A percentile compares a stretch with the other conserved stretches of the same genome.
Conservation (phyloP, 1,284 basidiomycete genomes). For the Malassezia arunalokei region DNA sequence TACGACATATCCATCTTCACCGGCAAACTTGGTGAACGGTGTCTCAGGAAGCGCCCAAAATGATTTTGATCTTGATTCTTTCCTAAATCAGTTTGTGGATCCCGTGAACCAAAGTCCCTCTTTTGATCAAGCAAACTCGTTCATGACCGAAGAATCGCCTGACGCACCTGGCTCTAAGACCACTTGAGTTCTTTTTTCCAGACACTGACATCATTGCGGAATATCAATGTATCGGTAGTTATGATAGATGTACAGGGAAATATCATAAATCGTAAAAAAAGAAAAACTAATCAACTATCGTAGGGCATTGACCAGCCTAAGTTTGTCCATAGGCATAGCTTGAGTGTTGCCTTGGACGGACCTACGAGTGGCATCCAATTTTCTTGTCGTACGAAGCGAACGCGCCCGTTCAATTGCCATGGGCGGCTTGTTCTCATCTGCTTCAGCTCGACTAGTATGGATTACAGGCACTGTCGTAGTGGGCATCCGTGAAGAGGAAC, state of each 20-base stretch:
- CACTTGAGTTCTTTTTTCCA: background rate
- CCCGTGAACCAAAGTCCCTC: conserved; percentile 4
- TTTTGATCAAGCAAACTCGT: background rate
- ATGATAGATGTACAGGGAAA: no score
- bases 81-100: conserved; percentile 35
- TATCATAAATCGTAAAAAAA: no score
- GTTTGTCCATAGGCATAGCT: no score
- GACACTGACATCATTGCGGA: no score
- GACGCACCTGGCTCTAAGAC: background rate
- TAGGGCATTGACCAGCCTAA: no score
- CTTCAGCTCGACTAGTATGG: background rate
- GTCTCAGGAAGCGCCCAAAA: background rate
- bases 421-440: background rate
- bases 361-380: background rate
- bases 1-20: background rate
- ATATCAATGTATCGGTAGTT: no score
- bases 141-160: background rate
- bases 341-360: no score
- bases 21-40: background rate
- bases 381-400: background rate
- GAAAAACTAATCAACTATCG: no score
- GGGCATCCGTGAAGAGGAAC: background rate
- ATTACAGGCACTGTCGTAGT: background rate
- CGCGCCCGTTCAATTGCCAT: background rate
- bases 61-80: conserved; percentile 37